A percentile compares a stretch with the other conserved stretches of the same genome.
These are phyloP conservation scores for Schwanniomyces etchellsii DNA, from an alignment of 1,139 yeast genomes.

Conservation along the genomic window DNA sequence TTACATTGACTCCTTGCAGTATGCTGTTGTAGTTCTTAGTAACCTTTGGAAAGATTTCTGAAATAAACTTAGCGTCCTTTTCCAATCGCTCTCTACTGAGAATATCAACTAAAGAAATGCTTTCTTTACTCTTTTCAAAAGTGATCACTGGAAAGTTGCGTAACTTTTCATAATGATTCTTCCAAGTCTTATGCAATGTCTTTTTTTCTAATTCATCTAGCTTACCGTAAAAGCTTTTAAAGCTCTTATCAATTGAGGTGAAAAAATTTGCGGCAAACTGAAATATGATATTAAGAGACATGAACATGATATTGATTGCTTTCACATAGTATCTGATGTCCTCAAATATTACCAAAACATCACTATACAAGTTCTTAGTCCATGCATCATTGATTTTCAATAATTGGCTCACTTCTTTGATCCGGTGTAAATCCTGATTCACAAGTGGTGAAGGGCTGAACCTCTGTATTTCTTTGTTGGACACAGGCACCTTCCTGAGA, in stretches of 20 bases:
- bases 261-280: conserved; percentile 54
- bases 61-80: conserved; percentile 18
- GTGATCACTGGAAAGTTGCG: conserved; percentile 21
- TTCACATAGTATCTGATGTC: conserved; percentile 15
- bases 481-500: background rate
- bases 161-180: conserved; percentile 32
- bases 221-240: conserved; percentile 43
- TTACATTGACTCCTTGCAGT: conserved; percentile 24
- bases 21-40: conserved; percentile 33
- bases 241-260: conserved; percentile 45
- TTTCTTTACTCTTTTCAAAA: conserved; percentile 10
- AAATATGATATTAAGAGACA: conserved; percentile 49
- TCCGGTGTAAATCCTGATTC: conserved; percentile 6
- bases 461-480: conserved; percentile 3
- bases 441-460: conserved; percentile 8
- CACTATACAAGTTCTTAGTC: conserved; percentile 20
- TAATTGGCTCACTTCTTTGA: conserved; percentile 17
- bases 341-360: conserved; percentile 15
- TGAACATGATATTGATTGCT: conserved; percentile 38
- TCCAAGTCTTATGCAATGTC: conserved; percentile 48
- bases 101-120: conserved; percentile 16
- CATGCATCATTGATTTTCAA: conserved; percentile 23
- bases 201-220: conserved; percentile 42
- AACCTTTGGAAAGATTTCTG: conserved; percentile 23
- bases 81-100: conserved; percentile 22